Conservation (phyloP, 2,329 filamentous ascomycete genomes). For the Aureobasidium sp. region DNA sequence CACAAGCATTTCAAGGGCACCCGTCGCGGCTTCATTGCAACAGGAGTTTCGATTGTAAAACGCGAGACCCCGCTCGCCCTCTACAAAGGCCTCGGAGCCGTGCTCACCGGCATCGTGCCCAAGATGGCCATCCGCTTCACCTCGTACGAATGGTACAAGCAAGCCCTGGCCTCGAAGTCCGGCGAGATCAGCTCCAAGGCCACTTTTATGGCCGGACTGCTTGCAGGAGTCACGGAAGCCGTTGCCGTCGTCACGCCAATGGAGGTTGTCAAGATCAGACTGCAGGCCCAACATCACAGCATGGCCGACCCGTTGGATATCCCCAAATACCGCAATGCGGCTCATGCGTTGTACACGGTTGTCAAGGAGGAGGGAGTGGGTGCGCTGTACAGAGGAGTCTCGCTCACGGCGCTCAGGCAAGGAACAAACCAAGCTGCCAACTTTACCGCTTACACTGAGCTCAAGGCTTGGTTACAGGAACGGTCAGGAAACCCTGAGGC, state of each 20-base stretch:
- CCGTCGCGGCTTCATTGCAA: slow-evolving; percentile 79
- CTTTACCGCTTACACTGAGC: slow-evolving; percentile 94
- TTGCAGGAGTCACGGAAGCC: slow-evolving; percentile 91
- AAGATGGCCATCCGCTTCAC: slow-evolving; percentile 99
- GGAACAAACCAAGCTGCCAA: slow-evolving; percentile 97
- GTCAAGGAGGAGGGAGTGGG: slow-evolving; percentile 83
- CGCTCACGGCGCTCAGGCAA: slow-evolving; percentile 85
- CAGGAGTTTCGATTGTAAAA: slow-evolving; percentile 77
- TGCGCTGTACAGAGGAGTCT: slow-evolving; percentile 87
- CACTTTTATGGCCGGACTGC: slow-evolving; percentile 77
- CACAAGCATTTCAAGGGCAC: slow-evolving; percentile 46
- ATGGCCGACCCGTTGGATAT: slow-evolving; percentile 95
- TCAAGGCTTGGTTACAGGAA: slow-evolving; percentile 70
- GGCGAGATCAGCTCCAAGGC: slow-evolving; percentile 62
- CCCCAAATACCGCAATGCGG: slow-evolving; percentile 95
- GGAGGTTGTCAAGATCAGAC: slow-evolving; percentile 98
- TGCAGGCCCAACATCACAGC: slow-evolving; percentile 96
- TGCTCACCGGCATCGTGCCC: slow-evolving; percentile 90
- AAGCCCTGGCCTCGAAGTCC: slow-evolving; percentile 59
- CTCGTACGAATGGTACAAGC: slow-evolving; percentile 94
- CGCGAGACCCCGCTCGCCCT: slow-evolving; percentile 87
- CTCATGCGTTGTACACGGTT: slow-evolving; percentile 76
- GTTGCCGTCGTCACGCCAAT: slow-evolving; percentile 95
- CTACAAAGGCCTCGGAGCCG: slow-evolving; percentile 97
- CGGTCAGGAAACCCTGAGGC: slow-evolving; percentile 63